Percentiles rank a stretch among this genome's conserved stretches.
These are phyloP conservation scores for Mycena olivaceomarginata DNA, from an alignment of 768 basidiomycete species.

Conservation along the genomic window DNA sequence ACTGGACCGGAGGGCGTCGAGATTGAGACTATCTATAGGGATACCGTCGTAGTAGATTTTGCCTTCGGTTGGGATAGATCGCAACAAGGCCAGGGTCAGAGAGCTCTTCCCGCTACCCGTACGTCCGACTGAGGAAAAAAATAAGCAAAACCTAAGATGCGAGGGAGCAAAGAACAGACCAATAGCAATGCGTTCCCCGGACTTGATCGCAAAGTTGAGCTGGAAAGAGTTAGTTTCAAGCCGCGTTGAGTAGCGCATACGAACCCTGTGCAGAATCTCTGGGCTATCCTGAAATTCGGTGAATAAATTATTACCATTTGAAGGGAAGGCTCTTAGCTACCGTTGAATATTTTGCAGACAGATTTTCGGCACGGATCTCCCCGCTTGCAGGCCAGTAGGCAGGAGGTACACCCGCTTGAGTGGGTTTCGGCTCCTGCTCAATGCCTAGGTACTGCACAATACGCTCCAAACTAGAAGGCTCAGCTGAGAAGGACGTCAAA, in stretches of 20 bases:
- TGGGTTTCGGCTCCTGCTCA: slow-evolving; percentile 67
- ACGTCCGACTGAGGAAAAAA: slow-evolving; percentile 64
- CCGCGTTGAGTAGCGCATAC: slow-evolving; percentile 19
- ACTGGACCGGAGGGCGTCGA: slow-evolving; percentile 70
- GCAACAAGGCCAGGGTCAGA: slow-evolving; percentile 70
- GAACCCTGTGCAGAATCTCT: slow-evolving; percentile 71
- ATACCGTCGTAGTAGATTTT: slow-evolving; percentile 71
- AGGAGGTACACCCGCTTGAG: slow-evolving; percentile 67
- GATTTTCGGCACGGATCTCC: slow-evolving; percentile 68
- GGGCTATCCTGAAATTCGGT: slow-evolving; percentile 64
- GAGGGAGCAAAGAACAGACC: slow-evolving; percentile 53
- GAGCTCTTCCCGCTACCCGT: slow-evolving; percentile 78
- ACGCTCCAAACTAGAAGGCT: slow-evolving; percentile 61
- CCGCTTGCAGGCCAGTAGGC: slow-evolving; percentile 81
- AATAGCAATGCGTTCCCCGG: slow-evolving; percentile 76
- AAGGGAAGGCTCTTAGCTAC: not conserved
- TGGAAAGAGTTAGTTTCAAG: slow-evolving; percentile 1
- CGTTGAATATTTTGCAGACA: slow-evolving; percentile 69
- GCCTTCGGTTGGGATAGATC: slow-evolving; percentile 73
- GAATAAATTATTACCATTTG: not conserved
- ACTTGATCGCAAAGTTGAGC: slow-evolving; percentile 57
- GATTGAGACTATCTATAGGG: slow-evolving; percentile 66
- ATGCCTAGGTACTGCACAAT: slow-evolving; percentile 74
- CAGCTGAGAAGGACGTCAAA: not conserved
- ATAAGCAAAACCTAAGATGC: not conserved